Percentiles rank a stretch among this genome's conserved stretches.
These are phyloP conservation scores for Ascomycota sp. DNA, from an alignment of 2,329 filamentous ascomycete species.

Conservation along the genomic window DNA sequence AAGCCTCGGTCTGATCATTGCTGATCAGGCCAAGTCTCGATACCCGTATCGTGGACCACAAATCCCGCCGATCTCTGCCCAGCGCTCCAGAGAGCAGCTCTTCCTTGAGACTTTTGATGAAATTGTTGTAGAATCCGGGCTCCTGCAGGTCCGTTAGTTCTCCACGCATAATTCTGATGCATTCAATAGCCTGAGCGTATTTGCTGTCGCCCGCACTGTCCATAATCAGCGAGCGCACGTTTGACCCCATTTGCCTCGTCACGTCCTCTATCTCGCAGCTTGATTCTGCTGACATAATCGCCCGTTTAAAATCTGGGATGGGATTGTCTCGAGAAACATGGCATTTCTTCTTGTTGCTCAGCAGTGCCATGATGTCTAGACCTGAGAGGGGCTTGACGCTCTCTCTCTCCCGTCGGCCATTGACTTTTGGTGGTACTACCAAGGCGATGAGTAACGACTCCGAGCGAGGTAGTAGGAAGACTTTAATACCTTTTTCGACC, in stretches of 20 bases:
- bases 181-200: constrained; percentile 58
- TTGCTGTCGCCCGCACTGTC: constrained; percentile 56
- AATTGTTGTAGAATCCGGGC: constrained; percentile 55
- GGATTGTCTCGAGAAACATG: constrained; percentile 47
- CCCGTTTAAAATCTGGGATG: constrained; percentile 77
- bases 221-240: constrained; percentile 48
- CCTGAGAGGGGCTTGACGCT: constrained; percentile 69
- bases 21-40: constrained; percentile 56
- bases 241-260: constrained; percentile 50
- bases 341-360: constrained; percentile 32
- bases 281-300: constrained; percentile 39
- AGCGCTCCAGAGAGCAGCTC: constrained; percentile 49
- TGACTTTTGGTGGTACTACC: constrained; percentile 56
- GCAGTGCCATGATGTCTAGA: constrained; percentile 64
- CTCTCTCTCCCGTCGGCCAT: constrained; percentile 51
- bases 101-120: constrained; percentile 50
- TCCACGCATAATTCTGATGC: constrained; percentile 56
- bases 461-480: too few relatives aligned
- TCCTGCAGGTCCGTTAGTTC: constrained; percentile 59
- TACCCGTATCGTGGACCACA: constrained; percentile 58
- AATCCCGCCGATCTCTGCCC: constrained; percentile 56
- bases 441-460: too few relatives aligned
- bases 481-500: constrained; percentile 52
- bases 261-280: constrained; percentile 44
- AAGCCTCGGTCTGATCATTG: constrained; percentile 36